Evolutionary conservation across 768 basidiomycete genomes (phyloP).

Genomic region (Leccinum variicolor): DNA sequence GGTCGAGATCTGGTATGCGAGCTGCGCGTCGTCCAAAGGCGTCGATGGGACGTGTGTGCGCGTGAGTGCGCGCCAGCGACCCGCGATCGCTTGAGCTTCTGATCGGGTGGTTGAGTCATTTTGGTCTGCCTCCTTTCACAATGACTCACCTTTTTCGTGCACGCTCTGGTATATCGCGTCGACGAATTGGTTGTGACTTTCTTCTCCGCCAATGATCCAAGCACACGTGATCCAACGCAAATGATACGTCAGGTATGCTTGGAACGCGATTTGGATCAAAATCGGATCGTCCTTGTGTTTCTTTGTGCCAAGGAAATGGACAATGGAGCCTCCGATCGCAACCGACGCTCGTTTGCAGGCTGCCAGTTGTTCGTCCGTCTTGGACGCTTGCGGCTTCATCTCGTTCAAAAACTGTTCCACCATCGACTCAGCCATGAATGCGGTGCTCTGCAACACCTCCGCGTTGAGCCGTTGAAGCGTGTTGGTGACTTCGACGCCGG

Average conservation of each 20-base stretch:
- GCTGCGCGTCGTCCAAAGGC: slow-evolving; percentile 19
- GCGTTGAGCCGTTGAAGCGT: slow-evolving; percentile 42
- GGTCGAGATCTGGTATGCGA: slow-evolving; percentile 21
- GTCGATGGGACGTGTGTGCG: slow-evolving; percentile 28
- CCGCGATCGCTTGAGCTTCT: slow-evolving; percentile 45
- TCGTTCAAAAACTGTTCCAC: slow-evolving; percentile 39
- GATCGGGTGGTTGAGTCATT: slow-evolving; percentile 1
- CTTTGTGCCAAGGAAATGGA: slow-evolving; percentile 28
- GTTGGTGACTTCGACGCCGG: slow-evolving; percentile 13
- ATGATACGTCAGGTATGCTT: slow-evolving; percentile 26
- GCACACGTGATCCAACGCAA: slow-evolving; percentile 26
- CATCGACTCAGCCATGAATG: slow-evolving; percentile 45
- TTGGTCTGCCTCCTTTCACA: neutral
- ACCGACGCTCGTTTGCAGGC: slow-evolving; percentile 22
- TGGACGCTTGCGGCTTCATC: slow-evolving; percentile 1
- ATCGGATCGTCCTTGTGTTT: slow-evolving; percentile 33
- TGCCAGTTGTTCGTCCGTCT: slow-evolving; percentile 20
- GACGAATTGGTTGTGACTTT: slow-evolving; percentile 18
- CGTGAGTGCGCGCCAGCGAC: slow-evolving; percentile 44
- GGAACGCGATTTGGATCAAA: slow-evolving; percentile 36
- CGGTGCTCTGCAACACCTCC: slow-evolving; percentile 47
- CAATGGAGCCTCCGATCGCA: slow-evolving; percentile 19
- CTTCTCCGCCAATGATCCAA: slow-evolving; percentile 31
- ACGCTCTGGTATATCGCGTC: slow-evolving; percentile 33
- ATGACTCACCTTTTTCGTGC: slow-evolving; percentile 33